Conservation (phyloP, 2,329 filamentous ascomycete genomes). For the Epichloe coenophiala region DNA sequence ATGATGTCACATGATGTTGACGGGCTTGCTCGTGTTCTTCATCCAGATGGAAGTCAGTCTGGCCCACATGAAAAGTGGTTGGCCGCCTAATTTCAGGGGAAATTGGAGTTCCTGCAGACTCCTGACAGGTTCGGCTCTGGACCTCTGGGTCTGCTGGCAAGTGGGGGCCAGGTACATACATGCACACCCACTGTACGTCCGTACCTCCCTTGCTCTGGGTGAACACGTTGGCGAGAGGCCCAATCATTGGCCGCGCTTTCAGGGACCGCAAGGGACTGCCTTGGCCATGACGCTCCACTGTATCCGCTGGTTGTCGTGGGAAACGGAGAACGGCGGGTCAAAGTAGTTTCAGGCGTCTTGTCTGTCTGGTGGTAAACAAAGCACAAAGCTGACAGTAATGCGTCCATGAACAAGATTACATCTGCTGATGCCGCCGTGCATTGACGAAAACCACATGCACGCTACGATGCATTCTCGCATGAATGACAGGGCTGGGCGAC, state of each 20-base stretch:
- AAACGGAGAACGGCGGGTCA: constrained; percentile 5
- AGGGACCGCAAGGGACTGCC: background rate
- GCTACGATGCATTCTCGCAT: background rate
- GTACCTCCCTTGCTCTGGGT: background rate
- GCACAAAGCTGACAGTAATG: no score
- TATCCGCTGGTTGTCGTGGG: constrained; percentile 11
- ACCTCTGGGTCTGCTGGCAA: no score
- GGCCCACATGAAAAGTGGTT: constrained; percentile 6
- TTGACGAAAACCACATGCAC: background rate
- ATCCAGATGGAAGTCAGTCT: background rate
- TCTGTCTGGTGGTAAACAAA: no score
- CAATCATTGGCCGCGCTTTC: background rate
- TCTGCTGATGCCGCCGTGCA: background rate
- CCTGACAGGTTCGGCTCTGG: background rate
- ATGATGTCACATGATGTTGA: constrained; percentile 9
- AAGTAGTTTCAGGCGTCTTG: background rate
- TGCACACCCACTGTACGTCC: background rate
- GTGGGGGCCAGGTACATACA: background rate
- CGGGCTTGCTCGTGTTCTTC: background rate
- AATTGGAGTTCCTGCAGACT: constrained; percentile 12
- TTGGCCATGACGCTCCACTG: background rate
- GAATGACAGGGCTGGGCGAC: background rate
- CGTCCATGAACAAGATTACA: no score
- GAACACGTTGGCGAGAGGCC: no score
- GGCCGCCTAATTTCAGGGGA: constrained; percentile 13